Base-by-base conservation (phyloP, 2,329 filamentous ascomycete genomes). In the Trichoderma sp. region DNA sequence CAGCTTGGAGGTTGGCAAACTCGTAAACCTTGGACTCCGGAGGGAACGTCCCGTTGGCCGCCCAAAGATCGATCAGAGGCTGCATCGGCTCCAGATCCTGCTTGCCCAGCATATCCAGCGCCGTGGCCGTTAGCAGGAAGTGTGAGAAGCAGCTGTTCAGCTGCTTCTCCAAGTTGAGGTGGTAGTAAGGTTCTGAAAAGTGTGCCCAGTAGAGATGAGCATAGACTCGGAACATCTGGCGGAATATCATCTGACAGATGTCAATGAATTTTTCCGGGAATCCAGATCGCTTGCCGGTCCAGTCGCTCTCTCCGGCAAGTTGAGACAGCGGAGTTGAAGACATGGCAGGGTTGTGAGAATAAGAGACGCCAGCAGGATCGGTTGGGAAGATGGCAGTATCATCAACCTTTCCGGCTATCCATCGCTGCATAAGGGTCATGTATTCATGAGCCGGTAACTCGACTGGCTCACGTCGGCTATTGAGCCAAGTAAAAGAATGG, bases 141-240 rank as follows among this genome's bases (percentile, higher is more conserved):
- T 95, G 92, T 57, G 91, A 92, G 79, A 96, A 96, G 81, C 92
- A 94, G 79, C 91, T 94, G 84, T 96, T 96, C 71, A 95, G 86
- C 75, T 93, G 91, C 78, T 94, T 92, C 79, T 92, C 90, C 11
- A 92, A 83, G 82, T 92, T 93, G 73, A 95, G 86, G 79, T 94
- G 91, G 81, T 93, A 95, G 81, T 94, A 93, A 5, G 91, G 92
- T 73, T 93, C 91, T 71, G 90, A 83, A 81, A 93, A 99, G 81
- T 99, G 96, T 69, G 94, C 93, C 87, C 97, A 97, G 85, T 99
- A 99, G 71, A 99, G 89, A 81, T 99, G 96, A 59, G 96, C 91
- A 78, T 99, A 99, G 74, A 97, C 95, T 70, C 96, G 92, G 86
- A 99, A 98, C 91, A 99, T 98, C 82, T 97, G 96, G 75, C 94